Base-by-base conservation (phyloP, 148 eudicot species). In the Limonium bicolor region DNA sequence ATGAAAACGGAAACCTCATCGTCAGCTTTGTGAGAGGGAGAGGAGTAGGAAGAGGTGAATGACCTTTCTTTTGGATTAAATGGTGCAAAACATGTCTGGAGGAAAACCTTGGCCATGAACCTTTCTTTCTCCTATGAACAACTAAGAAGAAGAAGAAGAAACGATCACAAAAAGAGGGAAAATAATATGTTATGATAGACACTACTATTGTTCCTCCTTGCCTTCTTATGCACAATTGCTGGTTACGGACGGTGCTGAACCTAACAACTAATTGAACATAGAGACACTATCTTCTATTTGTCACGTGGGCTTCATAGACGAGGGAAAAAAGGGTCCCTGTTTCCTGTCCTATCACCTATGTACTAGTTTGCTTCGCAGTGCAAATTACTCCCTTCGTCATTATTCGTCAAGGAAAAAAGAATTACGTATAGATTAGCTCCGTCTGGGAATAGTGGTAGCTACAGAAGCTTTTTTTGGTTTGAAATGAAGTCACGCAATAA, bases 1-100 rank as follows among this genome's bases (percentile, higher is more conserved):
- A 59, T 26, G 2, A 58, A 6, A 34, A 37, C 58, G 25, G 7
- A n/a, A 0, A 41, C 56, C 27, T 56, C 53, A 30, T 48, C 36
- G 1, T 35, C 10, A n/a, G n/a, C n/a, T n/a, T n/a, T n/a, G n/a
- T n/a, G n/a, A 14, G 0, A 13, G 14, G 14, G 38, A 20, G 37
- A 10, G 19, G 0, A 28, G 7, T 18, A 36, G 19, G 15, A 21
- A 21, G 14, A 36, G 20, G 22, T 27, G 8, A 47, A 28, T 17
- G 28, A n/a, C 47, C 15, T 41, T 28, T 37, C 38, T 27, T 31
- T 39, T 4, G 28, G 54, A 20, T 46, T 35, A 11, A 43, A 59
- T 10, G 69, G 64, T 3, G 55, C 16, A 19, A 63, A 69, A 51
- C 74, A 69, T 31, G 65, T 55, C n/a, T n/a, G n/a, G 6, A 62